A percentile compares a stretch with the other conserved stretches of the same genome.
Evolutionary conservation across 129 eudicot genomes (phyloP).

Genomic region (Lactuca saligna): DNA sequence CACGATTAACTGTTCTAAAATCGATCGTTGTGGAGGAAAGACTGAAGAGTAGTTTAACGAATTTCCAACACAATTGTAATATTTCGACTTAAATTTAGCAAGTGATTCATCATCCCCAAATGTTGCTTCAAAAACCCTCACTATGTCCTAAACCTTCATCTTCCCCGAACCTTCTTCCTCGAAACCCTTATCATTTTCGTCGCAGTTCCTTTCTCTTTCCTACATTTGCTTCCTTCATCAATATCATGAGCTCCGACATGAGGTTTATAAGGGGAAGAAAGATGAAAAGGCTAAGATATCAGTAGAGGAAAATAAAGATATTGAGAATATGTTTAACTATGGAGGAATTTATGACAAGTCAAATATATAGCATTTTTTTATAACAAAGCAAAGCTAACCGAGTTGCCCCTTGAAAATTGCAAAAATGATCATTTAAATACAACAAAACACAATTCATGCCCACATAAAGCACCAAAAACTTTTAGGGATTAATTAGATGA

Average conservation of each 20-base stretch:
- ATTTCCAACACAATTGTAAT: not conserved
- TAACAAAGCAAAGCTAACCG: too few relatives aligned
- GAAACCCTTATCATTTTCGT: conserved; percentile 22
- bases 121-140: conserved; percentile 47
- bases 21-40: not conserved
- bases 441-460: too few relatives aligned
- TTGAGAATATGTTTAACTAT: conserved; percentile 46
- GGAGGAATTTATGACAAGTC: conserved; percentile 51
- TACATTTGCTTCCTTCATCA: conserved; percentile 36
- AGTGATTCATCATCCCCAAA: conserved; percentile 16
- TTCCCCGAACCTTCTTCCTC: conserved; percentile 30
- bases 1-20: not conserved
- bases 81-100: not conserved
- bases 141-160: conserved; percentile 22
- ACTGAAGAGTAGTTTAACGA: not conserved
- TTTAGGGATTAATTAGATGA: too few relatives aligned
- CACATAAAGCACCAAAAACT: too few relatives aligned
- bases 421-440: too few relatives aligned
- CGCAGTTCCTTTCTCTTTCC: conserved; percentile 25
- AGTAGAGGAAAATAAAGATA: conserved; percentile 26
- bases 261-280: conserved; percentile 47
- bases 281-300: conserved; percentile 43
- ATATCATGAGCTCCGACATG: conserved; percentile 48
- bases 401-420: too few relatives aligned
- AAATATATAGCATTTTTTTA: too few relatives aligned